Percentiles rank a stretch among this genome's conserved stretches.
phyloP scores from a whole-genome alignment of 2,329 filamentous ascomycete species.

The Phoma herbarum region DNA sequence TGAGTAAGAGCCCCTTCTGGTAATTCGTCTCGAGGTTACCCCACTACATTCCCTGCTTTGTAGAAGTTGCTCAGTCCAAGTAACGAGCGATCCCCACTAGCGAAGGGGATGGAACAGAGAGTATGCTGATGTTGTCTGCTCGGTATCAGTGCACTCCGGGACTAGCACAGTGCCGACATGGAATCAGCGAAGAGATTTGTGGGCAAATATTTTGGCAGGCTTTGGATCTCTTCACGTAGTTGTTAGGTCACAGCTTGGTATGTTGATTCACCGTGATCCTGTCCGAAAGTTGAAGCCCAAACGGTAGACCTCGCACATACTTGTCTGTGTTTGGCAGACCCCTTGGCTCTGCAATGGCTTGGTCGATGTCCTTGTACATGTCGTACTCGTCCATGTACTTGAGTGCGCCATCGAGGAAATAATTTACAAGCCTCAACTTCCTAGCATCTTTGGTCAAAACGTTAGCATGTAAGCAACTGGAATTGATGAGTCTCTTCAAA shows the following conservation, averaged over 20 bases:
- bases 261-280: neutral
- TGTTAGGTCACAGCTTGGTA: neutral
- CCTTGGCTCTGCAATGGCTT: conserved; percentile 11
- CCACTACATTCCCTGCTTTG: neutral
- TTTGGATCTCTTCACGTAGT: neutral
- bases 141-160: neutral
- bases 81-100: too few species aligned
- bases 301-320: conserved; percentile 2
- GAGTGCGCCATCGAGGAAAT: conserved; percentile 66
- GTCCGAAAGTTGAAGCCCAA: conserved; percentile 4
- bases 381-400: conserved; percentile 71
- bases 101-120: neutral
- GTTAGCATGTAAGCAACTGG: conserved; percentile 71
- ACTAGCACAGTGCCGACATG: neutral
- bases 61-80: neutral
- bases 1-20: neutral
- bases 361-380: conserved; percentile 32
- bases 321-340: neutral
- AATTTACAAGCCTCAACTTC: conserved; percentile 68
- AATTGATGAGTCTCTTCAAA: conserved; percentile 71
- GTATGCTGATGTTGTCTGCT: neutral
- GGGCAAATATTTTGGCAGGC: too few species aligned
- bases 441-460: conserved; percentile 68
- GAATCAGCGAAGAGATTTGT: too few species aligned
- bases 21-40: neutral